Conservation (phyloP, 2,329 filamentous ascomycete genomes). For the Fusarium bactridioides region DNA sequence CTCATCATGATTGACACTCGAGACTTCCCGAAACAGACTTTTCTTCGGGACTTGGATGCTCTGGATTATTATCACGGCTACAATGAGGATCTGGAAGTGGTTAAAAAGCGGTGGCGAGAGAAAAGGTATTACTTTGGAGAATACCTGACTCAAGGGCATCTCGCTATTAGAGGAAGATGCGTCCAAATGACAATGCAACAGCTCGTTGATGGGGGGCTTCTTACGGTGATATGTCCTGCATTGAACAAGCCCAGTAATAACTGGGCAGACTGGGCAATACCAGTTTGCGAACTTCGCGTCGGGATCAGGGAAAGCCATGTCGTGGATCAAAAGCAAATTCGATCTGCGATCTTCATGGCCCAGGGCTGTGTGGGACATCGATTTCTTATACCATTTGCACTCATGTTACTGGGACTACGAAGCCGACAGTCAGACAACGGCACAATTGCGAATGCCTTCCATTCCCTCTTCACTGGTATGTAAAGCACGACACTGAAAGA, state of each 20-base stretch:
- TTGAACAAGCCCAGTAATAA: neutral
- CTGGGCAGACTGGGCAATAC: rapidly evolving
- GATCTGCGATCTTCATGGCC: neutral
- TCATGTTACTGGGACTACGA: neutral
- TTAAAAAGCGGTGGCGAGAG: neutral
- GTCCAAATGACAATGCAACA: neutral
- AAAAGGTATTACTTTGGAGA: neutral
- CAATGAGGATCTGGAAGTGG: neutral
- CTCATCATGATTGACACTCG: neutral
- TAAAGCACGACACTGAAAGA: neutral
- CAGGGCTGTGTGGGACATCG: rapidly evolving
- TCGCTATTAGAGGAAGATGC: rapidly evolving
- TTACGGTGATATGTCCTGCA: neutral
- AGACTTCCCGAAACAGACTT: neutral
- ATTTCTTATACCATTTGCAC: neutral
- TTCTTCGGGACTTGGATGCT: neutral
- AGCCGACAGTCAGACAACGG: neutral
- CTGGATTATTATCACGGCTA: neutral
- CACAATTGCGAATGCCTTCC: neutral
- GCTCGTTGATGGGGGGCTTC: rapidly evolving
- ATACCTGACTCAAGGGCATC: neutral
- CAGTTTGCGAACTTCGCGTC: neutral
- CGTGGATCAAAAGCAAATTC: neutral
- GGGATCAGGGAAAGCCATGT: rapidly evolving
- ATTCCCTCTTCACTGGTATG: neutral